Conservation (phyloP, 345 rosid genomes). For the Geranium rotundifolium region DNA sequence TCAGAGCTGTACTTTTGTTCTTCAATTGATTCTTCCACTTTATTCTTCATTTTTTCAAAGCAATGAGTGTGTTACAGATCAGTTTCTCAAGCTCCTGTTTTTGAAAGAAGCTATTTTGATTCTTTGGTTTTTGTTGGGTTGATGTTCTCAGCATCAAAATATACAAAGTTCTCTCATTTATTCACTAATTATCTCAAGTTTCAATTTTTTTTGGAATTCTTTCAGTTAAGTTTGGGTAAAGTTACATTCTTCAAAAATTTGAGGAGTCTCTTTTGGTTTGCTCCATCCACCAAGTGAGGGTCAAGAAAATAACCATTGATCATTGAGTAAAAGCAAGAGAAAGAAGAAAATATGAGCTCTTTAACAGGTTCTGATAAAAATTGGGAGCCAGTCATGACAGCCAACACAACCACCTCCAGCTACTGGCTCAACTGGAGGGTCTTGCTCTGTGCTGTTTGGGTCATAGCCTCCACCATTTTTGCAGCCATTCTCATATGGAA, state of each 20-base stretch:
- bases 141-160: neutral
- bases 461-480: slow-evolving; percentile 21
- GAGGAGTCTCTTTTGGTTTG: too few relatives aligned
- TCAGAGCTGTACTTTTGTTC: too few relatives aligned
- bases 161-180: neutral
- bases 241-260: neutral
- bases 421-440: slow-evolving; percentile 98
- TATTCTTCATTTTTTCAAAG: too few relatives aligned
- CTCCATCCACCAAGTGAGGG: neutral
- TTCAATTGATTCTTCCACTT: too few relatives aligned
- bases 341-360: slow-evolving; percentile 29
- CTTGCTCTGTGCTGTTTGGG: slow-evolving; percentile 54
- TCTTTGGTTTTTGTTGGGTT: neutral
- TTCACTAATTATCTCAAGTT: neutral
- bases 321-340: slow-evolving; percentile 6
- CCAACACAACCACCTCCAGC: slow-evolving; percentile 41
- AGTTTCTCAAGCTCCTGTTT: neutral
- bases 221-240: neutral
- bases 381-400: slow-evolving; percentile 51
- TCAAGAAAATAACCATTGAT: slow-evolving; percentile 3
- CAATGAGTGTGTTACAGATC: too few relatives aligned
- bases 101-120: neutral
- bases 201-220: neutral
- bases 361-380: slow-evolving; percentile 25
- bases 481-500: slow-evolving; percentile 51